phyloP scores from a whole-genome alignment of 208 protist species.

The Wallacemonas collosoma region DNA sequence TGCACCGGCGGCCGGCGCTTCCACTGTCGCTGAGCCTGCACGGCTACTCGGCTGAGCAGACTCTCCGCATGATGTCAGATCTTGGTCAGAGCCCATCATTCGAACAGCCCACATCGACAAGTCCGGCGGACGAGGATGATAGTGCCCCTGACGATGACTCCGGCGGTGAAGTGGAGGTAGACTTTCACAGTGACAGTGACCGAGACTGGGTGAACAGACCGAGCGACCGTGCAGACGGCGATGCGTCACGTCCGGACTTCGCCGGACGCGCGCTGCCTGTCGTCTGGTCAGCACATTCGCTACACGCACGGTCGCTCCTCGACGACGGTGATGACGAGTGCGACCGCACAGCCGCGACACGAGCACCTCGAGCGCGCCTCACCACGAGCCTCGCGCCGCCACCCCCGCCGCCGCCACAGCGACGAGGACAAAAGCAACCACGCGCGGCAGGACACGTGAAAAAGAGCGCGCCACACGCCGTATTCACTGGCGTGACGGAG shows the following conservation, averaged over 20 bases:
- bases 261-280: neutral
- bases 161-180: neutral
- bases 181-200: no score
- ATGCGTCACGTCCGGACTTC: neutral
- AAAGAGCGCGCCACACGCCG: slow-evolving; percentile 1
- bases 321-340: neutral
- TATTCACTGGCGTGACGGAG: slow-evolving; percentile 14
- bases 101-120: no score
- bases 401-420: slow-evolving; percentile 2
- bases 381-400: neutral
- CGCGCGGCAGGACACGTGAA: no score
- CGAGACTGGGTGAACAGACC: no score
- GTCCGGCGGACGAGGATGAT: neutral
- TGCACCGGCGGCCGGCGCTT: slow-evolving; percentile 27
- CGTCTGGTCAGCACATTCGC: slow-evolving; percentile 15
- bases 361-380: no score
- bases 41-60: slow-evolving; percentile 34
- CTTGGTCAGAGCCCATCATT: neutral
- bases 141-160: neutral
- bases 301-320: slow-evolving; percentile 1
- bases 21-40: slow-evolving; percentile 46
- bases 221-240: neutral
- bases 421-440: no score
- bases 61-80: slow-evolving; percentile 15
- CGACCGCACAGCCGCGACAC: no score